Percentiles rank a stretch among this genome's conserved stretches.
These are phyloP conservation scores for Myriangium duriaei DNA, from an alignment of 2,329 filamentous ascomycete genomes.

Conservation along the genomic window DNA sequence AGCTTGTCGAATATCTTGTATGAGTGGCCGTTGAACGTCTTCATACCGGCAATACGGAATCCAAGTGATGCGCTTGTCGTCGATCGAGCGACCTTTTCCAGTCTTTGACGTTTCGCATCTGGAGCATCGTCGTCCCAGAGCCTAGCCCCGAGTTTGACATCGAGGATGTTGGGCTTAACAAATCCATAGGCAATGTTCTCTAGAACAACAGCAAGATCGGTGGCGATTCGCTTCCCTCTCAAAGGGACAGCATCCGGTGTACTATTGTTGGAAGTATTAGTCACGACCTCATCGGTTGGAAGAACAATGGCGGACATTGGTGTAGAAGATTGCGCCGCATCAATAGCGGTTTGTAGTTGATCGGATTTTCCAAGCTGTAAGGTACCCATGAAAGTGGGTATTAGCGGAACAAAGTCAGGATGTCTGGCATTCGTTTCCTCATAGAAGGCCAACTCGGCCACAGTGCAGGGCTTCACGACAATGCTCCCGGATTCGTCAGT, in stretches of 20 bases:
- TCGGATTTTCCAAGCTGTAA: constrained; percentile 46
- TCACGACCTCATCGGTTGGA: constrained; percentile 4
- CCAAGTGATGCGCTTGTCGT: constrained; percentile 49
- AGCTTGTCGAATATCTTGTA: constrained; percentile 53
- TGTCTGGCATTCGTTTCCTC: constrained; percentile 55
- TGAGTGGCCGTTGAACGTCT: constrained; percentile 38
- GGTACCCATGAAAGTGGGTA: constrained; percentile 76
- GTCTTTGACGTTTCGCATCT: constrained; percentile 42
- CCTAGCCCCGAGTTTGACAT: constrained; percentile 78
- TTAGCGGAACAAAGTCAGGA: constrained; percentile 62
- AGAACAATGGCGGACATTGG: constrained; percentile 9
- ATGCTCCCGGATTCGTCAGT: constrained; percentile 71
- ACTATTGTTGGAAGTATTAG: constrained; percentile 10
- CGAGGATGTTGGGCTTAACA: constrained; percentile 74
- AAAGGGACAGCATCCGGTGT: constrained; percentile 19
- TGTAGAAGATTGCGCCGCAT: constrained; percentile 1
- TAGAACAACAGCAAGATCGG: constrained; percentile 68
- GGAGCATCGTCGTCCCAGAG: constrained; percentile 68
- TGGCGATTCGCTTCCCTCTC: constrained; percentile 54
- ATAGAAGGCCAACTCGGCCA: constrained; percentile 81
- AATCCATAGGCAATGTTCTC: constrained; percentile 76
- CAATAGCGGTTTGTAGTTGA: constrained; percentile 8
- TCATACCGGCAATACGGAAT: constrained; percentile 55
- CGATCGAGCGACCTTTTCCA: constrained; percentile 46
- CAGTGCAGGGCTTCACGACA: constrained; percentile 88